phyloP scores from a whole-genome alignment of 345 rosid species.

The Nasturtium officinale region DNA sequence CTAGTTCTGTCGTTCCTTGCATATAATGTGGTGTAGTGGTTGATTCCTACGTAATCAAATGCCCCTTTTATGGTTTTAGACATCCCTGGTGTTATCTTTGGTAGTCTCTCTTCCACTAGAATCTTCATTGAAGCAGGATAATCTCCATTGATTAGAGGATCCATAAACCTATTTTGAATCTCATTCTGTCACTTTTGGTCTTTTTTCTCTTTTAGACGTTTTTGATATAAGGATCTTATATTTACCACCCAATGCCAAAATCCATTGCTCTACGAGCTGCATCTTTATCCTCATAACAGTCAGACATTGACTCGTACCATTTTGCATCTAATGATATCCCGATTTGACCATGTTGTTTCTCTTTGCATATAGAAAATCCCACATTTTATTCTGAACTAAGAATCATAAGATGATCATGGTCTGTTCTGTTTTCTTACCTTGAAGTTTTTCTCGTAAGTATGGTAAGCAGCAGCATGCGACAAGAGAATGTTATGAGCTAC shows the following conservation, averaged over 20 bases:
- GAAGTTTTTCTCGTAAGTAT: conserved; percentile 59
- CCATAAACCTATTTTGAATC: conserved; percentile 71
- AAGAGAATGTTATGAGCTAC: conserved; percentile 83
- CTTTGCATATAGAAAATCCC: conserved; percentile 48
- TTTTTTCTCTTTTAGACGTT: background rate
- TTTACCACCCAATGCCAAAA: conserved; percentile 80
- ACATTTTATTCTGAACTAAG: conserved; percentile 3
- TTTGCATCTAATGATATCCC: conserved; percentile 83
- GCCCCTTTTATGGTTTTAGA: conserved; percentile 54
- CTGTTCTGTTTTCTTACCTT: conserved; percentile 49
- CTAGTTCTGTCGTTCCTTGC: conserved; percentile 67
- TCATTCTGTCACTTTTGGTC: conserved; percentile 17
- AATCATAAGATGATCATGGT: conserved; percentile 10
- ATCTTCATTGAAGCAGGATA: conserved; percentile 79
- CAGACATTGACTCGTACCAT: conserved; percentile 81
- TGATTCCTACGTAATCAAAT: conserved; percentile 75
- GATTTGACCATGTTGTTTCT: conserved; percentile 65
- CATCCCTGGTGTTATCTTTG: conserved; percentile 58
- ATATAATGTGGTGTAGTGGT: conserved; percentile 82
- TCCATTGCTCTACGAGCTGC: conserved; percentile 86
- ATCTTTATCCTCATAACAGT: conserved; percentile 70
- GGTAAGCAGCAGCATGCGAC: conserved; percentile 86
- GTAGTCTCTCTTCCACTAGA: conserved; percentile 73
- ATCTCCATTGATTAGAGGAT: conserved; percentile 77
- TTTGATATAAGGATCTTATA: background rate